phyloP scores from a whole-genome alignment of 2,329 filamentous ascomycete genomes.

The Raffaelea deltoideospora region DNA sequence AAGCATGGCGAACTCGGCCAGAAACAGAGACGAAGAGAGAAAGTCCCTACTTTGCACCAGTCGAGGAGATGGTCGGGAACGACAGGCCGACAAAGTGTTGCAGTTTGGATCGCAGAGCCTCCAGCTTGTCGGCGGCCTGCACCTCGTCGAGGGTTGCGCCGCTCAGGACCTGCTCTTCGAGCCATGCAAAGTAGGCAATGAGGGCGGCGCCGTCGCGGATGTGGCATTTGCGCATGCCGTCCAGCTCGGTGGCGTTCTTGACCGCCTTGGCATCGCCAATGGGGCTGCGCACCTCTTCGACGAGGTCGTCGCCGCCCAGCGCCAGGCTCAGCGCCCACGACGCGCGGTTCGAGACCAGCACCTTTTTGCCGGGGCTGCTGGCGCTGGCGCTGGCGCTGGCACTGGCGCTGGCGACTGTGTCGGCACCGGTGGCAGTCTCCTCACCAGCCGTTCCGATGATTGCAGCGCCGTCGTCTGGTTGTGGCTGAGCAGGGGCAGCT shows the following conservation, averaged over 20 bases:
- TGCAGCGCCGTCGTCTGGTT: too few species aligned
- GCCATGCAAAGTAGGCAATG: slow-evolving; percentile 89
- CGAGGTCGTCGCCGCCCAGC: slow-evolving; percentile 69
- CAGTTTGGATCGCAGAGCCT: slow-evolving; percentile 52
- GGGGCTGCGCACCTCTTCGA: slow-evolving; percentile 77
- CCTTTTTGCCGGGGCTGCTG: slow-evolving; percentile 39
- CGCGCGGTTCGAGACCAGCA: slow-evolving; percentile 72
- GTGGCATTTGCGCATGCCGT: slow-evolving; percentile 89
- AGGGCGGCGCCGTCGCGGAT: slow-evolving; percentile 84
- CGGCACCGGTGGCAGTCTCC: too few species aligned
- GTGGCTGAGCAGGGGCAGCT: too few species aligned
- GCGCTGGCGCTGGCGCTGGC: slow-evolving; percentile 8
- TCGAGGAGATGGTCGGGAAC: slow-evolving; percentile 92
- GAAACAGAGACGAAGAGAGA: slow-evolving; percentile 9
- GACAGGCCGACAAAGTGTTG: slow-evolving; percentile 77
- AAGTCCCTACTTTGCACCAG: slow-evolving; percentile 60
- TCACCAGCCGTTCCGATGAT: too few species aligned
- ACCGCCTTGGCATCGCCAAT: slow-evolving; percentile 84
- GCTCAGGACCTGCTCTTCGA: slow-evolving; percentile 75
- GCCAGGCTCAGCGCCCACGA: slow-evolving; percentile 87
- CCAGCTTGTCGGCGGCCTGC: slow-evolving; percentile 79
- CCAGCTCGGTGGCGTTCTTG: slow-evolving; percentile 80
- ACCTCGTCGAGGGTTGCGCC: slow-evolving; percentile 72
- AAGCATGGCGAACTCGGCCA: background rate
- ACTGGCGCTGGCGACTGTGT: too few species aligned